Evolutionary conservation across 192 early-diverging fungal species (phyloP).

Genomic region (Linderina pennispora): DNA sequence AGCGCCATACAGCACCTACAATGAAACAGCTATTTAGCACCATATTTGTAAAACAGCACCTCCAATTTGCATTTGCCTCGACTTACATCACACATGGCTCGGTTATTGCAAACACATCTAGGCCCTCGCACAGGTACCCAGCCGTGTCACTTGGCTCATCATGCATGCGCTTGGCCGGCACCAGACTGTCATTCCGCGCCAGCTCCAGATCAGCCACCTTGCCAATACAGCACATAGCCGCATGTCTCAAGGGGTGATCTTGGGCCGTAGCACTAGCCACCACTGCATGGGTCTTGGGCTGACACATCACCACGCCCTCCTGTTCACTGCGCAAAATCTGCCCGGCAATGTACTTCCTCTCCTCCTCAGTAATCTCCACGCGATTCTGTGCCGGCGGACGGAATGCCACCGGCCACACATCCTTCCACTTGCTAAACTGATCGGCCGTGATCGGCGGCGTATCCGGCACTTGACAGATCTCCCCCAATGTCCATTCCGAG

Average conservation of each 20-base stretch:
- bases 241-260: slow-evolving; percentile 77
- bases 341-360: slow-evolving; percentile 13
- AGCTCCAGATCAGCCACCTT: slow-evolving; percentile 54
- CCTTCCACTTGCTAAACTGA: slow-evolving; percentile 76
- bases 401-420: slow-evolving; percentile 77
- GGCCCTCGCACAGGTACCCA: slow-evolving; percentile 74
- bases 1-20: slow-evolving; percentile 91
- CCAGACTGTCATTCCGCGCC: slow-evolving; percentile 6
- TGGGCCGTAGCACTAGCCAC: no score
- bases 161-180: slow-evolving; percentile 13
- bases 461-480: slow-evolving; percentile 45
- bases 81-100: slow-evolving; percentile 92
- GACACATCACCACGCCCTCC: slow-evolving; percentile 46
- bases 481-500: slow-evolving; percentile 15
- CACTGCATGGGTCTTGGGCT: slow-evolving; percentile 34
- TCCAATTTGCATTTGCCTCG: slow-evolving; percentile 8
- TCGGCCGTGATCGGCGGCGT: slow-evolving; percentile 57
- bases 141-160: slow-evolving; percentile 7
- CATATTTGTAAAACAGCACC: neutral
- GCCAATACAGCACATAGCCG: slow-evolving; percentile 73
- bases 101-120: slow-evolving; percentile 72
- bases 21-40: neutral
- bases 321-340: slow-evolving; percentile 4
- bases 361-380: slow-evolving; percentile 5
- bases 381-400: slow-evolving; percentile 34